Evolutionary conservation across 352 stramenopile species (phyloP), one percentile per base, ranked within the genome.

Genomic region (Pythium apleroticum): DNA sequence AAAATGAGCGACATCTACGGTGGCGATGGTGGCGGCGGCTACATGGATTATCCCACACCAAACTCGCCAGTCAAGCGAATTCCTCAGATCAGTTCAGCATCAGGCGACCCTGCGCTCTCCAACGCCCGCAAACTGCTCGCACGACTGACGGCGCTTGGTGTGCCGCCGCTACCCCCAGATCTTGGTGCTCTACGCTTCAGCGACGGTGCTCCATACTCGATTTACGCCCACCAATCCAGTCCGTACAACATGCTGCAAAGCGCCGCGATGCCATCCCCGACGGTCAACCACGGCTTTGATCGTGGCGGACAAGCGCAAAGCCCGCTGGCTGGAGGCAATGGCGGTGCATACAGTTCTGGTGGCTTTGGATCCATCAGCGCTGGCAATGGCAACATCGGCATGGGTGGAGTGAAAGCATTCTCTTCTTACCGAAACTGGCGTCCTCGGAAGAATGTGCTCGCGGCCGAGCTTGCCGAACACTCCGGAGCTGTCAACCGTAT

Each of bases 401-500:
- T 66, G 15, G 43, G 68, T 8, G 55, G 73, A 10, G 52, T 71
- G 9, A 72, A 68, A 30, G 68, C 77, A 14, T 77, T 77, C 48
- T 86, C 78, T 2, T 75, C 69, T 6, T 88, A 88, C 53, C 81
- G 85, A 12, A 89, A 91, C 57, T 96, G 88, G 88, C 82, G 88
- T 15, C 88, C 88, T 33, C 83, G 86, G 24, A 91, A 93, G 64
- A 94, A 91, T 33, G 77, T 93, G 1, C 63, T 96, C 11, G 85
- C 94, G 19, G 88, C 86, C 8, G 85, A 94, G 59, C 69, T 98
- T 50, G 82, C 75, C 1, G 97, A 98, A 64, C 97, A 99, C 74
- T 92, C 74, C 0, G 93, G 81, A 14, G 88, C 97, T 48, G 95
- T 99, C 3, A 91, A 96, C 67, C 88, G 95, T 20, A 81, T 99